Percentiles rank a stretch among this genome's conserved stretches.
phyloP scores from a whole-genome alignment of 352 stramenopile species.

The Phytopythium chamaehyphon region DNA sequence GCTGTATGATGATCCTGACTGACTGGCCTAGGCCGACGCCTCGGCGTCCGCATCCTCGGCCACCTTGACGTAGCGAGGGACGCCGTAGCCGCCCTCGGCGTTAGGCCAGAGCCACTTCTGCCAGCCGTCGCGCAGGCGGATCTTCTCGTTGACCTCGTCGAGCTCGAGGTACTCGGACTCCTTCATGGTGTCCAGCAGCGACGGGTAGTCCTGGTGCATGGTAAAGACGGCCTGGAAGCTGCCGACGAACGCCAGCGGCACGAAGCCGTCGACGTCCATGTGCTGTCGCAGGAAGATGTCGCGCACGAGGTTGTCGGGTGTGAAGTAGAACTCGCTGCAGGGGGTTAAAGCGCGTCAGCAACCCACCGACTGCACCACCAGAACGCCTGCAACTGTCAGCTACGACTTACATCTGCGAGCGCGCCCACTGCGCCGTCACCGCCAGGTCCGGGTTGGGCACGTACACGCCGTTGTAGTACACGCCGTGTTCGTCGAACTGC shows the following conservation, averaged over 20 bases:
- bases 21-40: constrained; percentile 9
- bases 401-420: constrained; percentile 74
- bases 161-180: constrained; percentile 64
- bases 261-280: constrained; percentile 87
- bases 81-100: constrained; percentile 74
- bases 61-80: constrained; percentile 88
- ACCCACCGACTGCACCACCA: not conserved
- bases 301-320: constrained; percentile 75
- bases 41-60: constrained; percentile 20
- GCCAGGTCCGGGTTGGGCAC: constrained; percentile 64
- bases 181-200: constrained; percentile 72
- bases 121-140: constrained; percentile 83
- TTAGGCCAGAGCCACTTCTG: constrained; percentile 89
- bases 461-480: constrained; percentile 77
- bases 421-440: constrained; percentile 76
- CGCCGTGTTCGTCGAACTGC: constrained; percentile 50
- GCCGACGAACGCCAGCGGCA: constrained; percentile 86
- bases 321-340: constrained; percentile 84
- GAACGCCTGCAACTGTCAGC: not conserved
- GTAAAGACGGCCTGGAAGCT: constrained; percentile 88
- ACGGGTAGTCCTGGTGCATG: constrained; percentile 81
- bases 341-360: not conserved
- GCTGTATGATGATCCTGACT: not conserved
- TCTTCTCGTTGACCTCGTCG: constrained; percentile 88
- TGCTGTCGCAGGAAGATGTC: constrained; percentile 84